Conservation (phyloP, 345 rosid genomes). For the Eutrema heterophyllum region DNA sequence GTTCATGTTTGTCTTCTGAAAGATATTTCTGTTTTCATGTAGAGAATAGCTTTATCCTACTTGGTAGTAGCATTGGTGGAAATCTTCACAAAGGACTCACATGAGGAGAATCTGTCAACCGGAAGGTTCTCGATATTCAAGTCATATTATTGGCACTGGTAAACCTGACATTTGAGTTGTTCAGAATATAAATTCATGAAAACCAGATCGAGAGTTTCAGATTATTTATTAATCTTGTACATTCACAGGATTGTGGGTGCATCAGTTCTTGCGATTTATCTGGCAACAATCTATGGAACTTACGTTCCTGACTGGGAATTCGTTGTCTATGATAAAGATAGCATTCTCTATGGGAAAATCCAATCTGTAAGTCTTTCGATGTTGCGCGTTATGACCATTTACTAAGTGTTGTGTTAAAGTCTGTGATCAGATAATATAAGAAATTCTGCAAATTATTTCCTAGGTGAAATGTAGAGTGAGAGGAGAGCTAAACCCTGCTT, state of each 20-base stretch:
- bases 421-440: not conserved
- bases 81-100: slow-evolving; percentile 44
- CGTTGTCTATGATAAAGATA: slow-evolving; percentile 37
- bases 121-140: slow-evolving; percentile 48
- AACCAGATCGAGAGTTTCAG: not conserved
- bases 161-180: not conserved
- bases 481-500: slow-evolving; percentile 79
- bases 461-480: slow-evolving; percentile 76
- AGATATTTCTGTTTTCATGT: not conserved
- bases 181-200: not conserved
- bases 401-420: not conserved
- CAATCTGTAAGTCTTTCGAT: slow-evolving; percentile 44
- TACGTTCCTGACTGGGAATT: slow-evolving; percentile 86
- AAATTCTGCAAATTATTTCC: not conserved
- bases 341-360: slow-evolving; percentile 51
- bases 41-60: slow-evolving; percentile 94
- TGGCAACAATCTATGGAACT: slow-evolving; percentile 51
- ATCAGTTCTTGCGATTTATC: slow-evolving; percentile 48
- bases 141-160: slow-evolving; percentile 71
- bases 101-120: slow-evolving; percentile 28
- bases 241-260: slow-evolving; percentile 63
- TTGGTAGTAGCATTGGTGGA: slow-evolving; percentile 61
- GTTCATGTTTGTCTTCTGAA: not conserved
- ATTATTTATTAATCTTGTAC: not conserved
- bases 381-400: not conserved